Evolutionary conservation across 2,329 filamentous ascomycete genomes (phyloP).

Genomic region (Penicillium sp.): DNA sequence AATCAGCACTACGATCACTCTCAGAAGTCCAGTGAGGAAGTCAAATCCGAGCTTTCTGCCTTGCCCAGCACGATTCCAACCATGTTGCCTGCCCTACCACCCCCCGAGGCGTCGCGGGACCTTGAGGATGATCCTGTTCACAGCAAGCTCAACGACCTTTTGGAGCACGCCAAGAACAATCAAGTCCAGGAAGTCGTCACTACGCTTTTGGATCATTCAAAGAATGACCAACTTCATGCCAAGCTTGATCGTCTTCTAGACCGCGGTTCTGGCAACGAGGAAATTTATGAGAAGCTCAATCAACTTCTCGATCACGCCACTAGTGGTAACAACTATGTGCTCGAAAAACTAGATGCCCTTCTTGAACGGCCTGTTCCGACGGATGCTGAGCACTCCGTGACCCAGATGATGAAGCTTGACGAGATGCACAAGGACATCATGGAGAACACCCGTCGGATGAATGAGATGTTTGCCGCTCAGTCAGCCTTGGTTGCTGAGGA

Average conservation of each 20-base stretch:
- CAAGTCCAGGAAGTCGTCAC: slow-evolving; percentile 62
- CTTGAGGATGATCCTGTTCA: slow-evolving; percentile 62
- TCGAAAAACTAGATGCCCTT: slow-evolving; percentile 39
- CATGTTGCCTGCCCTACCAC: slow-evolving; percentile 55
- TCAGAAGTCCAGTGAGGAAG: slow-evolving; percentile 65
- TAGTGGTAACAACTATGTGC: slow-evolving; percentile 32
- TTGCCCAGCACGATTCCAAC: slow-evolving; percentile 57
- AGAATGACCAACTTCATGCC: slow-evolving; percentile 59
- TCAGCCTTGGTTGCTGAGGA: slow-evolving; percentile 65
- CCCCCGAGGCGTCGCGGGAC: slow-evolving; percentile 47
- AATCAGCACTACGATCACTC: slow-evolving; percentile 88
- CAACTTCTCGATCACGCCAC: slow-evolving; percentile 44
- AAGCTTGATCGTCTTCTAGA: slow-evolving; percentile 55
- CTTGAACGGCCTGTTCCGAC: slow-evolving; percentile 60
- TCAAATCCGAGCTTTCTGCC: slow-evolving; percentile 58
- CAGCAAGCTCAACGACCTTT: slow-evolving; percentile 58
- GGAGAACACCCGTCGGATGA: slow-evolving; percentile 79
- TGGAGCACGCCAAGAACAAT: slow-evolving; percentile 49
- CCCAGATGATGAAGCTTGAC: slow-evolving; percentile 79
- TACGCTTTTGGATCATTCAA: slow-evolving; percentile 48
- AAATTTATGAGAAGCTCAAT: slow-evolving; percentile 62
- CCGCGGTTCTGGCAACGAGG: slow-evolving; percentile 34
- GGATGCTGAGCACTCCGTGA: slow-evolving; percentile 68
- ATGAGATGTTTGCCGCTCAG: slow-evolving; percentile 61
- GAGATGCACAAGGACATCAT: slow-evolving; percentile 87